Evolutionary conservation across 2,329 filamentous ascomycete genomes (phyloP).

Genomic region (Coccinonectria pachysandricola): DNA sequence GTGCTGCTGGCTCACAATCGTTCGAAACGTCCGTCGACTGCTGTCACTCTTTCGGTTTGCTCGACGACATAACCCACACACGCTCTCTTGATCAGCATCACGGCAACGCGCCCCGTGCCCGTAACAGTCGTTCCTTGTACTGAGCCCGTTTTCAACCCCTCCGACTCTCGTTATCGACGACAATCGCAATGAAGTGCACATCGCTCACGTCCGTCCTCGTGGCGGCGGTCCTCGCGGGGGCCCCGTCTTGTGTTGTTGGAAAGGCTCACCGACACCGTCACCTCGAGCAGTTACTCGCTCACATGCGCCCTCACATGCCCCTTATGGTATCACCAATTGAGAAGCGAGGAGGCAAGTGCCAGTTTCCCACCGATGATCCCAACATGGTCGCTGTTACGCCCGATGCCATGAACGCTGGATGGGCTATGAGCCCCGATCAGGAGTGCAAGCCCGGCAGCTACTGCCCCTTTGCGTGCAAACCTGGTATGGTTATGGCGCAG

Average conservation of each 20-base stretch:
- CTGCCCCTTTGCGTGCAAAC: slow-evolving; percentile 67
- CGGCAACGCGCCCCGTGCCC: no score
- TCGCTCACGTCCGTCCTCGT: slow-evolving; percentile 39
- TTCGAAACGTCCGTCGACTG: background rate
- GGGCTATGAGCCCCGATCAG: slow-evolving; percentile 71
- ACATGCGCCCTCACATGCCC: slow-evolving; percentile 22
- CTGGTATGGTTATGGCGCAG: slow-evolving; percentile 68
- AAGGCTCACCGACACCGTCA: slow-evolving; percentile 25
- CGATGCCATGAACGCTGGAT: slow-evolving; percentile 55
- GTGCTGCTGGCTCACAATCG: background rate
- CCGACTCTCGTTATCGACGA: slow-evolving; percentile 13
- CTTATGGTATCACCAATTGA: slow-evolving; percentile 24
- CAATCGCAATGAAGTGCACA: slow-evolving; percentile 41
- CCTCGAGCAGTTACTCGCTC: slow-evolving; percentile 27
- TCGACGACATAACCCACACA: background rate
- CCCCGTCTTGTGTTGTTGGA: slow-evolving; percentile 25
- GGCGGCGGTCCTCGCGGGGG: slow-evolving; percentile 37
- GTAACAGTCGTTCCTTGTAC: no score
- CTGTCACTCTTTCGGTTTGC: slow-evolving; percentile 1
- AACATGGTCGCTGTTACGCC: slow-evolving; percentile 61
- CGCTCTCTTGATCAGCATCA: no score
- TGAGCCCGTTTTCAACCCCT: no score
- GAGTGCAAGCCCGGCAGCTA: slow-evolving; percentile 56
- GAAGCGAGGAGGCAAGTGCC: slow-evolving; percentile 48
- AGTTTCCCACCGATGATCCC: slow-evolving; percentile 51